Conservation (phyloP, 352 stramenopile species). For the Bremia lactucae region DNA sequence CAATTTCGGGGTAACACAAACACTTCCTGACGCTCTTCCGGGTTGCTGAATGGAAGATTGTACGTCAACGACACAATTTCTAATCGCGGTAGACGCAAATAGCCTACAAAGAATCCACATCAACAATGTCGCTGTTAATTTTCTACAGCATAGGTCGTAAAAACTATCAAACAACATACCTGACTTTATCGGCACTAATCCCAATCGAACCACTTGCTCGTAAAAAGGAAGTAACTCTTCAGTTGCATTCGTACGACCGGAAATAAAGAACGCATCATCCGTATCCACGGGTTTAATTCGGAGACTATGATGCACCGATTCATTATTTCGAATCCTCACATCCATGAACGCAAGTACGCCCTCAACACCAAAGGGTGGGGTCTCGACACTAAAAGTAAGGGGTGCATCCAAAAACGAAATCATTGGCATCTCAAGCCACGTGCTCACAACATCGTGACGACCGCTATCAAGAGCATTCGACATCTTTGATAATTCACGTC, state of each 20-base stretch:
- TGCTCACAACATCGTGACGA: conserved; percentile 49
- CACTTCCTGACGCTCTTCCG: conserved; percentile 59
- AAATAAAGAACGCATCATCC: conserved; percentile 66
- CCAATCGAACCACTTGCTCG: conserved; percentile 49
- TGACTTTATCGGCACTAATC: conserved; percentile 66
- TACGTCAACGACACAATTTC: conserved; percentile 71
- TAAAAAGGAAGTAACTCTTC: conserved; percentile 67
- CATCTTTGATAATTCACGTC: conserved; percentile 43
- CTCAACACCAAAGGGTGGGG: conserved; percentile 64
- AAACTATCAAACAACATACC: conserved; percentile 24
- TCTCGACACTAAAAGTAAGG: conserved; percentile 51
- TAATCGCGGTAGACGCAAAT: conserved; percentile 52
- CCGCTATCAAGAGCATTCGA: conserved; percentile 14
- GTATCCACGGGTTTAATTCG: conserved; percentile 61
- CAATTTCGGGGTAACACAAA: conserved; percentile 63
- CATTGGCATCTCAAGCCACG: conserved; percentile 47
- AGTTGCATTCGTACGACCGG: conserved; percentile 57
- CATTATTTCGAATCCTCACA: conserved; percentile 63
- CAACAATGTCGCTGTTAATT: neutral
- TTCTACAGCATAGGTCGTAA: neutral
- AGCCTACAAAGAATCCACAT: conserved; percentile 24
- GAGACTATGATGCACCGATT: conserved; percentile 54
- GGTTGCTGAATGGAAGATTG: conserved; percentile 48
- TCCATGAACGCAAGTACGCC: conserved; percentile 44
- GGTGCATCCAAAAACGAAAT: conserved; percentile 62